Percentiles rank a stretch among this genome's conserved stretches.
These are phyloP conservation scores for Nemania sp. DNA, from an alignment of 2,329 filamentous ascomycete genomes.

Conservation along the genomic window DNA sequence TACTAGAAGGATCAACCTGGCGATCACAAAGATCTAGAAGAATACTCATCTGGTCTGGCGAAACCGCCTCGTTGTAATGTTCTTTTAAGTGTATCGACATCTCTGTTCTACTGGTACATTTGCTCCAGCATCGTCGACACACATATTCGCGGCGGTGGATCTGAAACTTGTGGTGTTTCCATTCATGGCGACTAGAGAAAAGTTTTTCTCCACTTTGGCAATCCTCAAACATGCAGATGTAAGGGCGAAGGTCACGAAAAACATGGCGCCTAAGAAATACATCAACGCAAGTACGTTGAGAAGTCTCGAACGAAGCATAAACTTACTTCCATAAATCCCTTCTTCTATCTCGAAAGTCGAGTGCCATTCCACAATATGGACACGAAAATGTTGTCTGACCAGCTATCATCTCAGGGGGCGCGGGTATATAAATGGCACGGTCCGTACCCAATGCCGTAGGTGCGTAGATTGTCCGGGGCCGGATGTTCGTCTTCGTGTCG, in stretches of 20 bases:
- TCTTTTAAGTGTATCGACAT: constrained; percentile 15
- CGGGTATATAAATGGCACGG: constrained; percentile 5
- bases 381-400: background rate
- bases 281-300: background rate
- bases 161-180: constrained; percentile 20
- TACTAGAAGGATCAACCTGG: background rate
- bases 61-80: background rate
- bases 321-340: constrained; percentile 23
- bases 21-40: constrained; percentile 13
- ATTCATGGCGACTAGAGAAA: constrained; percentile 16
- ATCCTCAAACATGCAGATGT: constrained; percentile 19
- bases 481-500: constrained; percentile 3
- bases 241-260: constrained; percentile 22
- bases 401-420: background rate
- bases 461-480: constrained; percentile 9
- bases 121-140: constrained; percentile 3
- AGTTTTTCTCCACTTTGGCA: constrained; percentile 8
- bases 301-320: background rate
- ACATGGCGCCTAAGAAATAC: constrained; percentile 20
- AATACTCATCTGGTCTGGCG: constrained; percentile 7
- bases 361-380: constrained; percentile 17
- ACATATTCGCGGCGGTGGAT: constrained; percentile 20
- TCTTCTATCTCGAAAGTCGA: background rate
- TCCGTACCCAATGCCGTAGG: background rate
- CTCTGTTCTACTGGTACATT: background rate